Evolutionary conservation across 495 filamentous ascomycete genomes (phyloP).

Genomic region (Annulohypoxylon nitens): DNA sequence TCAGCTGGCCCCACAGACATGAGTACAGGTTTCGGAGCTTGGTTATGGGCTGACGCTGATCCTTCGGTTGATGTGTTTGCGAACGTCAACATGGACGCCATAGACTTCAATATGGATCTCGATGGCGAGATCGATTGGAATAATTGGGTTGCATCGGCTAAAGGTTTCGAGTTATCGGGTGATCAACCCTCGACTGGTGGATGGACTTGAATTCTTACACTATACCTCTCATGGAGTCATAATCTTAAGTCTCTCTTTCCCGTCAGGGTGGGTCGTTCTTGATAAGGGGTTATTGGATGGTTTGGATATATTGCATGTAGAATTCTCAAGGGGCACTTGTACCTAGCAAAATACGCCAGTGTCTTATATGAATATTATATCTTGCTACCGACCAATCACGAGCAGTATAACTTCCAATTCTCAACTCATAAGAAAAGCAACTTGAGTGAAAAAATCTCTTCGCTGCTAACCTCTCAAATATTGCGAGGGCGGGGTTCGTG

Average conservation of each 20-base stretch:
- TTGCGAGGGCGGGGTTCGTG: too few species aligned
- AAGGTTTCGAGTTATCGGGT: slow-evolving; percentile 51
- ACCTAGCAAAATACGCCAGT: neutral
- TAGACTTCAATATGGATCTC: slow-evolving; percentile 53
- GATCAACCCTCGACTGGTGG: neutral
- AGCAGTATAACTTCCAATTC: too few species aligned
- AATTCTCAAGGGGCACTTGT: neutral
- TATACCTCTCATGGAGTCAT: neutral
- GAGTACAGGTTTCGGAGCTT: slow-evolving; percentile 44
- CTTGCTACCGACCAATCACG: too few species aligned
- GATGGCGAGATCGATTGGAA: slow-evolving; percentile 63
- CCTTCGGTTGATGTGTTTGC: slow-evolving; percentile 42
- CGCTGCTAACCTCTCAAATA: too few species aligned
- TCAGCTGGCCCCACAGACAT: slow-evolving; percentile 10
- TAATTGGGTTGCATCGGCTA: slow-evolving; percentile 63
- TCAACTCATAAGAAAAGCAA: too few species aligned
- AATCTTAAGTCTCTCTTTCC: neutral
- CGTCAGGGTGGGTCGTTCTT: too few species aligned
- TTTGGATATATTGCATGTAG: neutral
- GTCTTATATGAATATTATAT: too few species aligned
- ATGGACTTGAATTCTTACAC: neutral
- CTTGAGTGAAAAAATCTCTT: too few species aligned
- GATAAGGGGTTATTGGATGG: neutral
- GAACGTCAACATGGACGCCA: slow-evolving; percentile 42
- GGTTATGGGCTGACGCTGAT: slow-evolving; percentile 55